Evolutionary conservation across 106 monocot species (phyloP), one percentile per base, ranked within the genome.

Genomic region (Phalaenopsis aphrodite): DNA sequence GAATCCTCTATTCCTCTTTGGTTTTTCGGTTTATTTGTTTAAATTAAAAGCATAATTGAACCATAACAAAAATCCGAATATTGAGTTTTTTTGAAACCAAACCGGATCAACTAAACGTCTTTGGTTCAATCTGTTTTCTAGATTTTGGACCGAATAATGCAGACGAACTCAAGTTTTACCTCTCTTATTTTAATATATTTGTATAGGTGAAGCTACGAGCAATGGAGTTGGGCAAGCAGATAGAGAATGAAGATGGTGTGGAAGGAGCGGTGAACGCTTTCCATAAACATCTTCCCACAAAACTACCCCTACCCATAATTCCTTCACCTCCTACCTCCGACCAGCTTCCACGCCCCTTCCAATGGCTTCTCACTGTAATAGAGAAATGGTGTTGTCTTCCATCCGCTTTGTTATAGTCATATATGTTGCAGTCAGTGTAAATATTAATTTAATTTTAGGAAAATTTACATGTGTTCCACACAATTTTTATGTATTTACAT

Each of bases 381-480:
- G 91, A 89, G 79, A 88, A 74, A 77, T 91, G 91, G 80, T 91
- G 89, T 56, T 89, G 85, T 61, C 81, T 85, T 71, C 88, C 87
- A 23, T 92, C 79, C 72, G 55, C 75, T 23, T 42, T 78, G 5
- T 87, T 42, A 42, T 74, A 74, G 11, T 45, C 7, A 9, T 43
- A 71, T 11, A 15, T 39, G 5, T 39, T 69, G 11, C 39, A 0
- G 10, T 39, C 69, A 14, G 11, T 71, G 41, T 41, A 71, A 14
- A 71, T 71, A 71, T 36, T 71, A 39, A 30, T 71, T 71, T 52
- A 52, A 52, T 52, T 52, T 52, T 52, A 30, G 30, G 30, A 30
- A 30, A 30, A 30, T 30, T 30, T 30, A 30, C 30, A 30, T 0
- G 0, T 0, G 30, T 30, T 30, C 30, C 30, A 30, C 30, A 30